Percentiles rank a stretch among this genome's conserved stretches.
phyloP scores from a whole-genome alignment of 2,329 filamentous ascomycete genomes.

The Zymoseptoria tritici region DNA sequence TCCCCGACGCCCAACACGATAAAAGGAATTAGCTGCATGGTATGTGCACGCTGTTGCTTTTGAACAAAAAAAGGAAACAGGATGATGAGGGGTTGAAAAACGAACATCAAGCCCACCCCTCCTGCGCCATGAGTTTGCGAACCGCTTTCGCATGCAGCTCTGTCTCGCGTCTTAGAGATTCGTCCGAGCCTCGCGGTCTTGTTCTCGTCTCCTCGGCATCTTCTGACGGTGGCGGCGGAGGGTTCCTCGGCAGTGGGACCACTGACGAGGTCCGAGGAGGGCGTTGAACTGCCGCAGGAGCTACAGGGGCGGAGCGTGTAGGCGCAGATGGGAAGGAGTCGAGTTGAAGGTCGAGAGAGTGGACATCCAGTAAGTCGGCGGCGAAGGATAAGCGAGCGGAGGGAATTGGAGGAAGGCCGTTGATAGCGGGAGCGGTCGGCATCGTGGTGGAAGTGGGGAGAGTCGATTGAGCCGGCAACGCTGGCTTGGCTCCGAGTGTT shows the following conservation, averaged over 20 bases:
- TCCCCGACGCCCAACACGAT: background rate
- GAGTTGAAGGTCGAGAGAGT: slow-evolving; percentile 14
- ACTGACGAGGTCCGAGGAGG: background rate
- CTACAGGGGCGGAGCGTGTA: background rate
- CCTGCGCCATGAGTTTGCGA: background rate
- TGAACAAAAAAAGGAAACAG: background rate
- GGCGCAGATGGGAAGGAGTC: slow-evolving; percentile 12
- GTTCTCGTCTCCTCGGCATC: slow-evolving; percentile 5
- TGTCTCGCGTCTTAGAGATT: background rate
- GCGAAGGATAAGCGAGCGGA: background rate
- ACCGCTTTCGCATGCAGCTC: background rate
- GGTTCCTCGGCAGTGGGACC: background rate
- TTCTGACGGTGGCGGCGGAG: background rate
- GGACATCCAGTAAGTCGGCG: slow-evolving; percentile 2
- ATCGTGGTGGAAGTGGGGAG: background rate
- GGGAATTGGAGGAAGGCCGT: background rate
- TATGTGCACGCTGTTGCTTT: background rate
- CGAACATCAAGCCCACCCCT: background rate
- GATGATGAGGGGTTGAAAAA: background rate
- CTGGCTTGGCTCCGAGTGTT: background rate
- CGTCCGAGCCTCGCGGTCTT: background rate
- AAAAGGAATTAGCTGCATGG: background rate
- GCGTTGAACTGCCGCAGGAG: background rate
- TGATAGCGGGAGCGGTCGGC: background rate
- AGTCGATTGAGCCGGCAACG: background rate